Percentiles rank a stretch among this genome's conserved stretches.
Conservation (phyloP, 2,329 filamentous ascomycete genomes). For the Sclerotinia nivalis region DNA sequence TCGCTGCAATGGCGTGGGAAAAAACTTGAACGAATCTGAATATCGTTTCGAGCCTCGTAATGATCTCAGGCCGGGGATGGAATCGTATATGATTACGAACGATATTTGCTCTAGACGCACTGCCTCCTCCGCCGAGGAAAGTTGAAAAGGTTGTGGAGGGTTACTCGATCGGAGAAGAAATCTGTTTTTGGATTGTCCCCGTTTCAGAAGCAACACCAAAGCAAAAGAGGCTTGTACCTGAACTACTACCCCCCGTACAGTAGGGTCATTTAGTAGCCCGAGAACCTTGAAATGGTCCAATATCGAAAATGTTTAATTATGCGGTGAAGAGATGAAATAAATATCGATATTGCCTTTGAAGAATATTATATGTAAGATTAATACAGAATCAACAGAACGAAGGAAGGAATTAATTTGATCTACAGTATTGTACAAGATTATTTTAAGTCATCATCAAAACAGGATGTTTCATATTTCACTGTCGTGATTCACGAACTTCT, state of each 20-base stretch:
- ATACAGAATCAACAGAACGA: not conserved
- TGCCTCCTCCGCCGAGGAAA: not conserved
- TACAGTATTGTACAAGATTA: not conserved
- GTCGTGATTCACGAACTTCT: not conserved
- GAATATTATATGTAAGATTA: not conserved
- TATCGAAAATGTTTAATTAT: not conserved
- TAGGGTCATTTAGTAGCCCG: not conserved
- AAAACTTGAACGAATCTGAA: not conserved
- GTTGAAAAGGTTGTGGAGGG: not conserved
- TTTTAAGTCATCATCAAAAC: not conserved
- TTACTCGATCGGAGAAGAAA: not conserved
- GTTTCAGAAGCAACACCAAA: constrained; percentile 1
- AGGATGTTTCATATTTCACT: not conserved
- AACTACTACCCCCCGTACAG: not conserved
- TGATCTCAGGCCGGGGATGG: constrained; percentile 5
- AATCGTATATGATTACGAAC: not conserved
- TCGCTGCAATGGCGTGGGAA: not conserved
- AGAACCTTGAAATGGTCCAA: not conserved
- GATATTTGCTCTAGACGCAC: constrained; percentile 7
- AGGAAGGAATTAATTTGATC: not conserved
- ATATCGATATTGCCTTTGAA: not conserved
- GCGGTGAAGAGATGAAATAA: not conserved
- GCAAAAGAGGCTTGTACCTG: constrained; percentile 9
- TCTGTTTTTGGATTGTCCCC: not conserved
- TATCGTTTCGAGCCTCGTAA: not conserved